These are phyloP conservation scores for Pseudogymnoascus verrucosus DNA, from an alignment of 2,329 filamentous ascomycete genomes.

Conservation along the genomic window DNA sequence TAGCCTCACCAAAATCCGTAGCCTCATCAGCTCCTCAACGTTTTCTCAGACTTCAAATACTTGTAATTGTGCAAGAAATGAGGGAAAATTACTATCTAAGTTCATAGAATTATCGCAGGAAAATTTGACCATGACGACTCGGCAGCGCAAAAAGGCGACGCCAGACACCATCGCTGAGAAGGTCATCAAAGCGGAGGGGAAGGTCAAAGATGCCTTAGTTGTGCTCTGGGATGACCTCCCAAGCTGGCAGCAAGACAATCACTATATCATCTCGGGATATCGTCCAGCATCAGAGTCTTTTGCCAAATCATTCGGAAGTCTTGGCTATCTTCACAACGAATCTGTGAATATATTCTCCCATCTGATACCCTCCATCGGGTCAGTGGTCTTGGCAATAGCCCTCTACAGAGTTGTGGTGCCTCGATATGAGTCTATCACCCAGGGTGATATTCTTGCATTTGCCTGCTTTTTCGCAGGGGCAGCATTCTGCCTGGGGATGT, in stretches of 20 bases:
- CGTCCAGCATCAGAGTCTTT: constrained; percentile 56
- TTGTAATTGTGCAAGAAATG: not conserved
- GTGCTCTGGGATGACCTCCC: constrained; percentile 45
- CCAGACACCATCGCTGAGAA: constrained; percentile 19
- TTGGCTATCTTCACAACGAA: constrained; percentile 54
- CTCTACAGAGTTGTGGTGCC: constrained; percentile 52
- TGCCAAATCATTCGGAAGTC: constrained; percentile 45
- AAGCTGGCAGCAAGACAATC: constrained; percentile 55
- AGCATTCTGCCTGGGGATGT: constrained; percentile 67
- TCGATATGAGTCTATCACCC: constrained; percentile 55
- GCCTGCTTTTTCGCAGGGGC: constrained; percentile 72
- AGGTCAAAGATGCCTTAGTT: constrained; percentile 32
- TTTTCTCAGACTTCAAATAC: not conserved
- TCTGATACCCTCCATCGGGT: constrained; percentile 49
- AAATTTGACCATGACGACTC: constrained; percentile 18
- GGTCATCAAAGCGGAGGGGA: constrained; percentile 22
- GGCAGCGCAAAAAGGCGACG: constrained; percentile 22
- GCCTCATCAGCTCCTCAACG: not conserved
- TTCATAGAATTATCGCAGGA: not conserved
- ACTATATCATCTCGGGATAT: constrained; percentile 60
- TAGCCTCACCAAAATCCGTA: not conserved
- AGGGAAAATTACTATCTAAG: not conserved
- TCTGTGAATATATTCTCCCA: constrained; percentile 67
- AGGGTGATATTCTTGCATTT: constrained; percentile 63
- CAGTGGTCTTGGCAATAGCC: constrained; percentile 46